Evolutionary conservation across 805 yeast genomes (phyloP).

Genomic region (Jamesozyma lodderae): DNA sequence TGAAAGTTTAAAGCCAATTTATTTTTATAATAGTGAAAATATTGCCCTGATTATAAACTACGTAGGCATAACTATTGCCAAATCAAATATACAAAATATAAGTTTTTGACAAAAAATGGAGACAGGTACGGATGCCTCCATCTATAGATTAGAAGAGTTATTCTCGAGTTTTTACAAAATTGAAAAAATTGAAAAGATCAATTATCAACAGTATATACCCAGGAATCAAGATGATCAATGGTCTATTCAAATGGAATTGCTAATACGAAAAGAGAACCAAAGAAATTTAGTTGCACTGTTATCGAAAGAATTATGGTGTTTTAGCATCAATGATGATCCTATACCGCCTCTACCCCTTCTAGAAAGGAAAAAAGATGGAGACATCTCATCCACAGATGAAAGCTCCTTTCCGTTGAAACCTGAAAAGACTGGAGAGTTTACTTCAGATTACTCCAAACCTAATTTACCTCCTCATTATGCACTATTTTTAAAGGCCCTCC

Average conservation of each 20-base stretch:
- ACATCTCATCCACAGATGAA: background rate
- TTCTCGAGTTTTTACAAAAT: slow-evolving; percentile 26
- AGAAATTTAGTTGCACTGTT: slow-evolving; percentile 32
- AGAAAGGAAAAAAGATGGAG: slow-evolving; percentile 4
- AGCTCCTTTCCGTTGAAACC: slow-evolving; percentile 10
- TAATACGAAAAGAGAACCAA: slow-evolving; percentile 30
- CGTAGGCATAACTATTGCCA: too few species aligned
- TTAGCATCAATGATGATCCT: slow-evolving; percentile 34
- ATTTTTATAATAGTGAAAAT: too few species aligned
- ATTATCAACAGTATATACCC: slow-evolving; percentile 28
- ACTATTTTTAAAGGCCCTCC: slow-evolving; percentile 42
- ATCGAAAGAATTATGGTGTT: slow-evolving; percentile 38
- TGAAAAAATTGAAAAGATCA: slow-evolving; percentile 24
- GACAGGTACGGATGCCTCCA: background rate
- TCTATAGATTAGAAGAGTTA: slow-evolving; percentile 23
- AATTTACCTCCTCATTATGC: slow-evolving; percentile 35
- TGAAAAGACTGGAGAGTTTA: slow-evolving; percentile 28
- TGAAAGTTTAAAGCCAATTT: too few species aligned
- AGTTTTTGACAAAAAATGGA: too few species aligned
- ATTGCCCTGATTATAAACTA: too few species aligned
- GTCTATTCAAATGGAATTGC: slow-evolving; percentile 35
- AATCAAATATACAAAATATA: too few species aligned
- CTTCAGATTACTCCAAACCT: slow-evolving; percentile 30
- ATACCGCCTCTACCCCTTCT: slow-evolving; percentile 25
- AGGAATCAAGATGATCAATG: slow-evolving; percentile 33